A percentile compares a stretch with the other conserved stretches of the same genome.
These are phyloP conservation scores for Anthoceros angustus DNA, from an alignment of 225 moss, liverwort and hornwort genomes.

Conservation along the genomic window DNA sequence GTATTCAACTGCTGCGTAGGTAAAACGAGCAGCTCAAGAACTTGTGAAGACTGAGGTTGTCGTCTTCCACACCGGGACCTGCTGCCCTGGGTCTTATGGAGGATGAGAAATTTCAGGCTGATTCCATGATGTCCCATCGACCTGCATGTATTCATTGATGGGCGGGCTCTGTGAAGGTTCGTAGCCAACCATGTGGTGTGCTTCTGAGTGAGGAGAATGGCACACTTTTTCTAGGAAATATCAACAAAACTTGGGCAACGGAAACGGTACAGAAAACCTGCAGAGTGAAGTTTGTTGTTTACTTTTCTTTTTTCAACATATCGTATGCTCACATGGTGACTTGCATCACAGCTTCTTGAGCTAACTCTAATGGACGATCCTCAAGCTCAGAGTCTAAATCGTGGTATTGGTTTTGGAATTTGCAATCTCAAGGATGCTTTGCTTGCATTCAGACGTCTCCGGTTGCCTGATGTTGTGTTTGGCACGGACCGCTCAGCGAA, in stretches of 20 bases:
- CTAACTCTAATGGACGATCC: conserved; percentile 40
- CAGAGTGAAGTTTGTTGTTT: conserved; percentile 9
- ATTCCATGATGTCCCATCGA: too few species aligned
- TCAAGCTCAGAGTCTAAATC: conserved; percentile 32
- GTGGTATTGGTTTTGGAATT: conserved; percentile 40
- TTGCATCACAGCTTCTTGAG: conserved; percentile 12
- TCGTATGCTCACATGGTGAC: neutral
- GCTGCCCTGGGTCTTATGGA: too few species aligned
- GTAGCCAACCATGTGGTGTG: conserved; percentile 29
- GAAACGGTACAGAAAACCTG: conserved; percentile 17
- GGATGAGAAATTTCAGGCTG: too few species aligned
- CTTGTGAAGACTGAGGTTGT: too few species aligned
- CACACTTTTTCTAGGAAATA: conserved; percentile 38
- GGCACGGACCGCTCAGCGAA: conserved; percentile 38
- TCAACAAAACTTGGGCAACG: conserved; percentile 32
- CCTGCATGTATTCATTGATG: too few species aligned
- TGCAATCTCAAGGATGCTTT: conserved; percentile 35
- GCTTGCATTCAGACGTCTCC: conserved; percentile 33
- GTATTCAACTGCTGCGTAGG: too few species aligned
- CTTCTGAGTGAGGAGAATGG: conserved; percentile 41
- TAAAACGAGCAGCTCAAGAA: too few species aligned
- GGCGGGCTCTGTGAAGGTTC: conserved; percentile 17
- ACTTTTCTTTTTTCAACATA: neutral
- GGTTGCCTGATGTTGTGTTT: conserved; percentile 35
- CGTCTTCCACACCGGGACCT: too few species aligned